Conservation (phyloP, 768 basidiomycete species). For the Lactarius evosmus region DNA sequence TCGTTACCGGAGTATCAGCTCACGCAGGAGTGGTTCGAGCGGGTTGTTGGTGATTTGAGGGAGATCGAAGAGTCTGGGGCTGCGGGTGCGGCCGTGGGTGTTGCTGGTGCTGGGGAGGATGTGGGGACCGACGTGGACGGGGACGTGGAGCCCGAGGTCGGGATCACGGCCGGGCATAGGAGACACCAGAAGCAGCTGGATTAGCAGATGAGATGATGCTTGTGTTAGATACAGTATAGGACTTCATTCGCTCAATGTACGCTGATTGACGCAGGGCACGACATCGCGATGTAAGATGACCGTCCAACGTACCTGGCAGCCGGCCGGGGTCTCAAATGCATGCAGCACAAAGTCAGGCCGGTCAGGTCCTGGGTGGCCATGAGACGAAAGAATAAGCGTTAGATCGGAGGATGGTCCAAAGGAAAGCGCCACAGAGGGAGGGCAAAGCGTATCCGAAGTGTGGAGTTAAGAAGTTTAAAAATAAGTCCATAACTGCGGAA, state of each 20-base stretch:
- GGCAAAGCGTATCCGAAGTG: not conserved
- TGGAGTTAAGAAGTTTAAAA: not conserved
- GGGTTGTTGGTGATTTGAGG: not conserved
- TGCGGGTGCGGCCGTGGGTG: not conserved
- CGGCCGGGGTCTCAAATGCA: too few relatives aligned
- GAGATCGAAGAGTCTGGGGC: not conserved
- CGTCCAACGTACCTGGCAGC: too few relatives aligned
- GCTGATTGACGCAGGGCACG: not conserved
- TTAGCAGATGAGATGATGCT: not conserved
- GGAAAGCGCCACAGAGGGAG: not conserved
- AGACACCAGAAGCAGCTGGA: not conserved
- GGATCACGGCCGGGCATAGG: not conserved
- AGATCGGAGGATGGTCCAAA: too few relatives aligned
- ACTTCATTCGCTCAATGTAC: not conserved
- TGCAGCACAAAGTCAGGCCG: too few relatives aligned
- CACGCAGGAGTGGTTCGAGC: conserved; percentile 21
- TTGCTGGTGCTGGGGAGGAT: not conserved
- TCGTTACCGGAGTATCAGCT: conserved; percentile 15
- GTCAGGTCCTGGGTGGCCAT: too few relatives aligned
- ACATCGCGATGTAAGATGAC: not conserved
- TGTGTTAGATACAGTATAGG: not conserved
- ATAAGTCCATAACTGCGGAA: not conserved
- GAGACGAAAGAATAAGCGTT: too few relatives aligned
- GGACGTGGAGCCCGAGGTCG: not conserved
- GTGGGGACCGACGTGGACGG: not conserved